A percentile compares a stretch with the other conserved stretches of the same genome.
Conservation (phyloP, 176 grass and related monocot genomes). For the Triticum monococcum region DNA sequence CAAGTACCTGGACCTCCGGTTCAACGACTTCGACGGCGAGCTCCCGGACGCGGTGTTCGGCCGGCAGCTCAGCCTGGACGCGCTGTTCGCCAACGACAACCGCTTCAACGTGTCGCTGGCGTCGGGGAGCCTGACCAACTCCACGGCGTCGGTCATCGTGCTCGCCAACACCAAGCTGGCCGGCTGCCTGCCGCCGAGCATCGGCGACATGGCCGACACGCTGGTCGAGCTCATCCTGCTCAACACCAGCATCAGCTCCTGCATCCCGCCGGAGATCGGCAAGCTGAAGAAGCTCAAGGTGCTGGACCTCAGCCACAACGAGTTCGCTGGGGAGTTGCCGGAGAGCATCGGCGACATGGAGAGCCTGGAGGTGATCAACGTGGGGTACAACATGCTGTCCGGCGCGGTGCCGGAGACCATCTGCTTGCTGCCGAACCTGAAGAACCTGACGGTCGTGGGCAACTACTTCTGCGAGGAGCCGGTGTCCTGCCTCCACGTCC, state of each 20-base stretch:
- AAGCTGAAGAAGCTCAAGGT: constrained; percentile 72
- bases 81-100: constrained; percentile 85
- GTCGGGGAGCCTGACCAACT: constrained; percentile 54
- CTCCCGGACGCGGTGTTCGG: constrained; percentile 68
- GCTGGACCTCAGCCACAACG: constrained; percentile 87
- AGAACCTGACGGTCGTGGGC: constrained; percentile 73
- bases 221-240: constrained; percentile 72
- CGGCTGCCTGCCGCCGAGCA: constrained; percentile 67
- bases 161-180: constrained; percentile 70
- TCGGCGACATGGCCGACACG: constrained; percentile 67
- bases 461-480: constrained; percentile 84
- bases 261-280: constrained; percentile 77
- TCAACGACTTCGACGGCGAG: constrained; percentile 64
- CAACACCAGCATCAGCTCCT: constrained; percentile 77
- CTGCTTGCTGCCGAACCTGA: constrained; percentile 61
- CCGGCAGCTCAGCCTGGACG: constrained; percentile 54
- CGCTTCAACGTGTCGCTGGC: constrained; percentile 64
- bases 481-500: constrained; percentile 64
- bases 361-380: constrained; percentile 82
- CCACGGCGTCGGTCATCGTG: constrained; percentile 80
- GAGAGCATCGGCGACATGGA: constrained; percentile 66
- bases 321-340: constrained; percentile 62
- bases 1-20: constrained; percentile 74
- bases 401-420: constrained; percentile 60
- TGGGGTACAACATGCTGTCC: constrained; percentile 65